Evolutionary conservation across 345 rosid genomes (phyloP), one percentile per base, ranked within the genome.

Genomic region (Salix caprea): DNA sequence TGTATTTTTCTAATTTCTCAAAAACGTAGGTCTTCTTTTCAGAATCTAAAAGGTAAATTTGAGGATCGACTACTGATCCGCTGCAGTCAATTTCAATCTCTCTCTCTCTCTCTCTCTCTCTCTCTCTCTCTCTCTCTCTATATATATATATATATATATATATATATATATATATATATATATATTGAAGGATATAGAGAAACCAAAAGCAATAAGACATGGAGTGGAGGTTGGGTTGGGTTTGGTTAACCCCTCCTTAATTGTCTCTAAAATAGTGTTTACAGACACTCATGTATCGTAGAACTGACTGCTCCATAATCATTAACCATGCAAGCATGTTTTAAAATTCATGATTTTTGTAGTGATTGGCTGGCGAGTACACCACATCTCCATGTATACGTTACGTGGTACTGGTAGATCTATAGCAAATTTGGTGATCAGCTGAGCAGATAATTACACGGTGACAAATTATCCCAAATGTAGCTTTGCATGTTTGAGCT

Each of bases 211-310:
- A 79, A 79, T 50, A 78, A 42, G 72, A n/a, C 5, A 15, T 32
- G 50, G 21, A 70, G 15, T 1, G 21, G 7, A 30, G 34, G 24
- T 19, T 72, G 85, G 82, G 83, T 81, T 86, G 88, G 81, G 83
- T 87, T 85, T 46, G 88, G 89, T 87, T 76, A 90, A 90, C 91
- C 87, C 79, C 86, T 80, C 37, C 37, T 34, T 46, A 46, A 4
- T 1, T 16, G 54, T 48, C 24, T 74, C 69, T 28, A 30, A 58
- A 26, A 70, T 77, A 44, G 79, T 37, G 67, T 73, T 39, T 9
- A 39, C 61, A 28, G 81, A 67, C 60, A 42, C 5, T 48, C 54
- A 46, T 21, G 14, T 13, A 15, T 14, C 69, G 75, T 30, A 67
- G 26, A 48, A 65, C 56, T 52, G 46, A 54, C 81, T 61, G 6